phyloP scores from a whole-genome alignment of 2,329 filamentous ascomycete species.

The Colletotrichum chrysophilum region DNA sequence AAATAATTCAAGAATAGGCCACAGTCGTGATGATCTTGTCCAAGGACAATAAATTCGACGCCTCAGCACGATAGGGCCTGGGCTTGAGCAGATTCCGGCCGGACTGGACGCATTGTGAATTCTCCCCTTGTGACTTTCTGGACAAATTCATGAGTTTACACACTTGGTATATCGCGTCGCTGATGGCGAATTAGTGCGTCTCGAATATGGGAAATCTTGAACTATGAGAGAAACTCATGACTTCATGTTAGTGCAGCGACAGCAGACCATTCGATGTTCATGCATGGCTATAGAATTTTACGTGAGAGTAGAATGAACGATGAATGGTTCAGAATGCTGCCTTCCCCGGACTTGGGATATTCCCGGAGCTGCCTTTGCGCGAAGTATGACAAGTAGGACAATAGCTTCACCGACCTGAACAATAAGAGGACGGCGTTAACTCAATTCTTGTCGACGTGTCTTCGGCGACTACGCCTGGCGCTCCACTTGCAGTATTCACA shows the following conservation, averaged over 20 bases:
- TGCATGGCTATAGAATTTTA: no score
- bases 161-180: no score
- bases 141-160: not conserved
- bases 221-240: no score
- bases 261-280: no score
- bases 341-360: not conserved
- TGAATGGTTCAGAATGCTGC: not conserved
- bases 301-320: no score
- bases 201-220: no score
- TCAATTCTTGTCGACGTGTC: not conserved
- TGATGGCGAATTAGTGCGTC: no score
- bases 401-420: not conserved
- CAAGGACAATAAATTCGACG: not conserved
- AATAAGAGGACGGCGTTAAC: not conserved
- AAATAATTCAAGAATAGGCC: accelerated
- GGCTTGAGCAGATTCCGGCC: no score
- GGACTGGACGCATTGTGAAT: no score
- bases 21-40: accelerated
- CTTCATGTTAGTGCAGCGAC: no score
- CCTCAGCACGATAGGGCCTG: not conserved
- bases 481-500: not conserved
- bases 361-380: not conserved
- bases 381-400: not conserved
- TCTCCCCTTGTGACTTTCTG: not conserved
- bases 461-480: not conserved